phyloP scores from a whole-genome alignment of 768 basidiomycete species.

The Gyrodon lividus region DNA sequence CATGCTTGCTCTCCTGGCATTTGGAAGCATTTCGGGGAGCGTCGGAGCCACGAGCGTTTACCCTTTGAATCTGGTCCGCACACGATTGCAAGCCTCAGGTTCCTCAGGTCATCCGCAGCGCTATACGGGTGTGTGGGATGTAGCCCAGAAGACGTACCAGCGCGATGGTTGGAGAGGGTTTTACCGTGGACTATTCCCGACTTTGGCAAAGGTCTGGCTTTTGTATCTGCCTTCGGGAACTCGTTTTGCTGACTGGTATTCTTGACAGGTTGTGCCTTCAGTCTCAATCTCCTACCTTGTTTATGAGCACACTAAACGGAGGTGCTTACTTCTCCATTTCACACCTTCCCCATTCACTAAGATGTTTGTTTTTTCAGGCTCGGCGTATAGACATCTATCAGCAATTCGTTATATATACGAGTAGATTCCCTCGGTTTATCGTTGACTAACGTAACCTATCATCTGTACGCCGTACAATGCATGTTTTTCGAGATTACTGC shows the following conservation, averaged over 20 bases:
- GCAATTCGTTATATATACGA: slow-evolving; percentile 21
- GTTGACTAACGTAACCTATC: slow-evolving; percentile 20
- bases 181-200: slow-evolving; percentile 90
- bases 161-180: slow-evolving; percentile 93
- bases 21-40: slow-evolving; percentile 90
- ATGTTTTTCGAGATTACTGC: slow-evolving; percentile 14
- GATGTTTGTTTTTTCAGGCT: slow-evolving; percentile 41
- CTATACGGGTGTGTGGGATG: slow-evolving; percentile 88
- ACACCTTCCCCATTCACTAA: slow-evolving; percentile 1
- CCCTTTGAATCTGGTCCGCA: slow-evolving; percentile 88
- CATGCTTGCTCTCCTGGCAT: slow-evolving; percentile 80
- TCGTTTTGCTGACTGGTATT: slow-evolving; percentile 2
- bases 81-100: slow-evolving; percentile 93
- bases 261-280: slow-evolving; percentile 80
- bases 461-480: slow-evolving; percentile 28
- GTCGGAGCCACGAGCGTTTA: slow-evolving; percentile 94
- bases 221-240: not conserved
- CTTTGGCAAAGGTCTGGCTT: slow-evolving; percentile 76
- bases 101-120: slow-evolving; percentile 91
- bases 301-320: slow-evolving; percentile 83
- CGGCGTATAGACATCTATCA: slow-evolving; percentile 47
- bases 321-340: slow-evolving; percentile 40
- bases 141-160: slow-evolving; percentile 72
- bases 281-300: slow-evolving; percentile 98
- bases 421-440: slow-evolving; percentile 26